A percentile compares a stretch with the other conserved stretches of the same genome.
Conservation (phyloP, 768 basidiomycete genomes). For the Leccinellum albellum region DNA sequence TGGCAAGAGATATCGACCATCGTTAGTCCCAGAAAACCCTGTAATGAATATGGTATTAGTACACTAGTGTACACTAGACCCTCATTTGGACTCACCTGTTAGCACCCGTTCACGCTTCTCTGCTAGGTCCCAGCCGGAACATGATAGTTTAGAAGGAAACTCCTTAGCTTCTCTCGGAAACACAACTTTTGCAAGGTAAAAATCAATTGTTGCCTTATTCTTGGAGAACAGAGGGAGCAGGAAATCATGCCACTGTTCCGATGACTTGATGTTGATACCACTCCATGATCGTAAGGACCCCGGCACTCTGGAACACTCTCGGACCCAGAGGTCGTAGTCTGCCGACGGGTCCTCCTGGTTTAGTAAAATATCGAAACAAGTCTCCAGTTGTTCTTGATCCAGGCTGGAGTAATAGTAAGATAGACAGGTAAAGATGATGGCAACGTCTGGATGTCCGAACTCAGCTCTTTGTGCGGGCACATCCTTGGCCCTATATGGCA, state of each 20-base stretch:
- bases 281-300: slow-evolving; percentile 6
- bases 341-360: slow-evolving; percentile 29
- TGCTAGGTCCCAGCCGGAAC: slow-evolving; percentile 38
- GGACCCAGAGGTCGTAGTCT: slow-evolving; percentile 33
- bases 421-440: slow-evolving; percentile 34
- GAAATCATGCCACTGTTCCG: slow-evolving; percentile 15
- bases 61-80: neutral
- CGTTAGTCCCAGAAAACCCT: slow-evolving; percentile 41
- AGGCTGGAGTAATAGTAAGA: slow-evolving; percentile 38
- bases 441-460: slow-evolving; percentile 37
- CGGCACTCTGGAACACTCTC: slow-evolving; percentile 16
- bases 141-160: slow-evolving; percentile 32
- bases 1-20: slow-evolving; percentile 37
- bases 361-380: slow-evolving; percentile 27
- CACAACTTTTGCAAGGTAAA: slow-evolving; percentile 35
- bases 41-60: neutral
- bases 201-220: slow-evolving; percentile 33
- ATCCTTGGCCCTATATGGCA: slow-evolving; percentile 39
- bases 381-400: slow-evolving; percentile 22
- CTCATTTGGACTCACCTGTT: slow-evolving; percentile 13
- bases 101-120: slow-evolving; percentile 12
- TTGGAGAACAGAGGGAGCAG: slow-evolving; percentile 28
- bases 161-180: slow-evolving; percentile 39
- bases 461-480: slow-evolving; percentile 35
- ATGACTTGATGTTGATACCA: slow-evolving; percentile 31